Conservation (phyloP, 805 yeast genomes). For the Candida berthetii region DNA sequence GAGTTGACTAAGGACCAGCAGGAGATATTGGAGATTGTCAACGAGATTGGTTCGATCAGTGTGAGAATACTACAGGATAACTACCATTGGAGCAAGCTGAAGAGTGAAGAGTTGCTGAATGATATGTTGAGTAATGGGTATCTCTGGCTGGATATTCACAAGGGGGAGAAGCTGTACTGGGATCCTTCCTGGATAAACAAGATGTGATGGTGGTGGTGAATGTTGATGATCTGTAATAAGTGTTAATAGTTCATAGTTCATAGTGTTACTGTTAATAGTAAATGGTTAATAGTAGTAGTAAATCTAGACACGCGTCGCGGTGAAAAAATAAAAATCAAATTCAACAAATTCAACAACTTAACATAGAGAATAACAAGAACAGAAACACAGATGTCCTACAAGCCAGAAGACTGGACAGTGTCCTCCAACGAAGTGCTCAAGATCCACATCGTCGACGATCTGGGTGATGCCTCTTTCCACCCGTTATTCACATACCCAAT, state of each 20-base stretch:
- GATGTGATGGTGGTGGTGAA: background rate
- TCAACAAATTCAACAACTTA: background rate
- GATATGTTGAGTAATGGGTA: conserved; percentile 81
- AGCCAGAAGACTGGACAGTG: conserved; percentile 70
- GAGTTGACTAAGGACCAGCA: conserved; percentile 66
- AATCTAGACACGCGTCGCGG: too few species aligned
- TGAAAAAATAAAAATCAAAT: background rate
- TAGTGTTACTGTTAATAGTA: too few species aligned
- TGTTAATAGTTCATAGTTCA: too few species aligned
- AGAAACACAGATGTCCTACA: conserved; percentile 25
- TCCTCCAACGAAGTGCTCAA: conserved; percentile 66
- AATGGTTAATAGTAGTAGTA: too few species aligned
- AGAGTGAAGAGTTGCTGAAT: conserved; percentile 60
- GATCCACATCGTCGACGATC: conserved; percentile 52
- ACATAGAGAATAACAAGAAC: background rate
- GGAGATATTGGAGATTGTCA: conserved; percentile 67
- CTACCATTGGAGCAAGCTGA: conserved; percentile 60
- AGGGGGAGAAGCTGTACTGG: conserved; percentile 51
- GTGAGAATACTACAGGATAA: conserved; percentile 63
- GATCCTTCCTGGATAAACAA: conserved; percentile 64
- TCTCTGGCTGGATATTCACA: conserved; percentile 74
- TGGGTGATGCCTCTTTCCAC: conserved; percentile 55
- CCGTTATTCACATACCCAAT: conserved; percentile 90
- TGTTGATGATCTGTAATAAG: too few species aligned
- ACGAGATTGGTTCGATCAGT: conserved; percentile 70